Conservation (phyloP, 768 basidiomycete genomes). For the Rhodotorula paludigena region DNA sequence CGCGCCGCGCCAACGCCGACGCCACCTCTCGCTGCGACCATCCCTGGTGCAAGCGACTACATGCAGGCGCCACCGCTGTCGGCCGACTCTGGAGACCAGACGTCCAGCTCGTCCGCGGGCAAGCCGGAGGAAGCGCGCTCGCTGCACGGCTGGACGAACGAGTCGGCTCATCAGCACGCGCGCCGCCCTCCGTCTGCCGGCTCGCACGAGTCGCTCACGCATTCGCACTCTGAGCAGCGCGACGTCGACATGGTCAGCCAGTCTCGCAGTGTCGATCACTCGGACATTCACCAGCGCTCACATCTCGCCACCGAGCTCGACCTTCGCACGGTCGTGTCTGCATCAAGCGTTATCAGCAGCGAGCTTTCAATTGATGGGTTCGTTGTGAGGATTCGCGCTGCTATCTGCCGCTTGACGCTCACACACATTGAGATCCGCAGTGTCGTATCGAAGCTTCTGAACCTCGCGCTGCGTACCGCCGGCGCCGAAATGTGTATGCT, state of each 20-base stretch:
- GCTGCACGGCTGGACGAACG: not conserved
- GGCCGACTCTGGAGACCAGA: not conserved
- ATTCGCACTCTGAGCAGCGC: slow-evolving; percentile 1
- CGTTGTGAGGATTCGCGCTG: not conserved
- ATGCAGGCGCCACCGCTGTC: not conserved
- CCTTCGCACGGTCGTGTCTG: slow-evolving; percentile 28
- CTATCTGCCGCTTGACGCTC: not conserved
- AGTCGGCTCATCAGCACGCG: not conserved
- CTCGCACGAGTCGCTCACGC: too few species aligned
- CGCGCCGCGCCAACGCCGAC: not conserved
- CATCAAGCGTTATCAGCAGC: slow-evolving; percentile 11
- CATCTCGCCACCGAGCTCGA: slow-evolving; percentile 35
- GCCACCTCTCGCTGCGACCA: not conserved
- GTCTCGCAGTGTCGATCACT: slow-evolving; percentile 6
- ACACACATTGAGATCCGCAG: not conserved
- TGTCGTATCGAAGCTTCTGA: slow-evolving; percentile 37
- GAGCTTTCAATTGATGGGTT: slow-evolving; percentile 31
- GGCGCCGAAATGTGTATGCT: slow-evolving; percentile 36
- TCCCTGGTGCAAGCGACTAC: not conserved
- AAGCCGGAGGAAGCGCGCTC: not conserved
- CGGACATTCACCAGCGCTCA: slow-evolving; percentile 2
- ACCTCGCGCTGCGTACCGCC: slow-evolving; percentile 27
- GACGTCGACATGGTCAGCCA: slow-evolving; percentile 12
- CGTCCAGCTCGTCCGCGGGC: not conserved
- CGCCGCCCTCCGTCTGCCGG: not conserved